Conservation (phyloP, 768 basidiomycete genomes). For the Lyophyllum atratum region DNA sequence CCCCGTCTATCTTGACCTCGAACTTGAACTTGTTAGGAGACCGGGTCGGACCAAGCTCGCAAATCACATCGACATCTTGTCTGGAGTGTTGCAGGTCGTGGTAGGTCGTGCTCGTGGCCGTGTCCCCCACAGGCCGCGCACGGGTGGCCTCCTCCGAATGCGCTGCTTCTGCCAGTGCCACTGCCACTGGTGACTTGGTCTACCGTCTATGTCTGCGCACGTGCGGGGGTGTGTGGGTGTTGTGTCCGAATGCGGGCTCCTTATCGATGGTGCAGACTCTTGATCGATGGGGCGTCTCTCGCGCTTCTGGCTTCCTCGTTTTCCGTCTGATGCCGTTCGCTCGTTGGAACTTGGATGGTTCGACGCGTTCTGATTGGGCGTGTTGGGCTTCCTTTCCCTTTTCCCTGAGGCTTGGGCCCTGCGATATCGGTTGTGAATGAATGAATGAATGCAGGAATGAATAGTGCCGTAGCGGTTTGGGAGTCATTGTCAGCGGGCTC, state of each 20-base stretch:
- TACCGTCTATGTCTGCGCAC: background rate
- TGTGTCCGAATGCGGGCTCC: background rate
- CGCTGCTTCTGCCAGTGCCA: no score
- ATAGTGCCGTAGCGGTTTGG: background rate
- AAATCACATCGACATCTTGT: background rate
- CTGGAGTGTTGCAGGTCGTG: background rate
- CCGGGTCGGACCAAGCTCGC: background rate
- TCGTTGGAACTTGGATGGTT: background rate
- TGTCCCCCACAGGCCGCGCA: no score
- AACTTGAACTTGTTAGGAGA: no score
- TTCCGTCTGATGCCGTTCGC: background rate
- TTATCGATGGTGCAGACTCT: background rate
- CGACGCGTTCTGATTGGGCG: background rate
- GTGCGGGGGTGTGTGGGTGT: background rate
- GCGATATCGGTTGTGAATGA: background rate
- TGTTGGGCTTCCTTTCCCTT: background rate
- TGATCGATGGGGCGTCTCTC: background rate
- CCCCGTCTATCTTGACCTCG: no score
- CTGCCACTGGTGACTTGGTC: no score
- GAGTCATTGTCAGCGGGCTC: background rate
- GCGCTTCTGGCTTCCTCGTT: background rate
- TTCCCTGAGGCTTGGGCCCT: no score
- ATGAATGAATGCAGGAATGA: background rate
- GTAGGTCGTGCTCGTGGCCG: background rate
- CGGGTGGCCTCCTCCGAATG: no score